A percentile compares a stretch with the other conserved stretches of the same genome.
These are phyloP conservation scores for Salvia hispanica DNA, from an alignment of 257 asterid genomes.

Conservation along the genomic window DNA sequence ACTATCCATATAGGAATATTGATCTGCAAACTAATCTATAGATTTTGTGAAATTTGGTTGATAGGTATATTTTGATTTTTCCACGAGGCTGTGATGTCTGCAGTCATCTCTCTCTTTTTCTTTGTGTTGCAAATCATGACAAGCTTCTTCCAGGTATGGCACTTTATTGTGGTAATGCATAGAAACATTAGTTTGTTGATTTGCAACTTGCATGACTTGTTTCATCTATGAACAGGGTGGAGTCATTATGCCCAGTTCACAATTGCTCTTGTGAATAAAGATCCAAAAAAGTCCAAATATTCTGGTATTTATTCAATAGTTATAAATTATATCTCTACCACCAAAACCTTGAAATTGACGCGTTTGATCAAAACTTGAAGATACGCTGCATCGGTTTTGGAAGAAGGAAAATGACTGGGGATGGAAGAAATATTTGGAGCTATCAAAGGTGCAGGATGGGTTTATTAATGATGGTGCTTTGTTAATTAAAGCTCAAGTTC, in stretches of 20 bases:
- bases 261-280: conserved; percentile 90
- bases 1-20: not conserved
- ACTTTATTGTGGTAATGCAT: not conserved
- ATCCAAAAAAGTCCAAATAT: conserved; percentile 88
- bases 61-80: conserved; percentile 89
- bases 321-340: not conserved
- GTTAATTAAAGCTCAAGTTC: conserved; percentile 92
- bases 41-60: conserved; percentile 31
- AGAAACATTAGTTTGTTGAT: not conserved
- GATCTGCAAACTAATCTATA: conserved; percentile 1
- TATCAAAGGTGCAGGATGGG: conserved; percentile 79
- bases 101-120: conserved; percentile 93
- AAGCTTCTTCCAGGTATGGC: conserved; percentile 89
- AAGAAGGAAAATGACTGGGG: conserved; percentile 99
- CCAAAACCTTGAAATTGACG: conserved; percentile 8
- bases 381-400: conserved; percentile 91
- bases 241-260: conserved; percentile 97
- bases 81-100: conserved; percentile 97
- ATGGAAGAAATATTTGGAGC: conserved; percentile 99
- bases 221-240: conserved; percentile 65
- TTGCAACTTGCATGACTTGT: conserved; percentile 25
- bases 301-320: conserved; percentile 57
- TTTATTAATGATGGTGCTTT: conserved; percentile 83
- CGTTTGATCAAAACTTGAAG: conserved; percentile 43
- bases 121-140: conserved; percentile 96